Conservation (phyloP, 2,329 filamentous ascomycete species). For the Xylaria arbuscula region DNA sequence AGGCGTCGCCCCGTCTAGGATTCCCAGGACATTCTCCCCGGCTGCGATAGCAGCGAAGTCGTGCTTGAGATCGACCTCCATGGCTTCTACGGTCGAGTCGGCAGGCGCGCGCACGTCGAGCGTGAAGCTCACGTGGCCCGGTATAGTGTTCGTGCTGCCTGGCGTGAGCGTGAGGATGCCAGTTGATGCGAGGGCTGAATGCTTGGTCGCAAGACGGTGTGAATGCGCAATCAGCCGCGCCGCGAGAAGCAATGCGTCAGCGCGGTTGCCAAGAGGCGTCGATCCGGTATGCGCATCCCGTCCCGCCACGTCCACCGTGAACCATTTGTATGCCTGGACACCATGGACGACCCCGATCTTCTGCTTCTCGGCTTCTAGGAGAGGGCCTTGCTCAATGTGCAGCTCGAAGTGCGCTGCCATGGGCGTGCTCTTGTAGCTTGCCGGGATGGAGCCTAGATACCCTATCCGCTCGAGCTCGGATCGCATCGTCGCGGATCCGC, state of each 20-base stretch:
- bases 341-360: conserved; percentile 77
- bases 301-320: conserved; percentile 72
- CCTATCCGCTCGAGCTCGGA: conserved; percentile 77
- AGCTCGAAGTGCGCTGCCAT: conserved; percentile 85
- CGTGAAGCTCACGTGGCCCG: conserved; percentile 73
- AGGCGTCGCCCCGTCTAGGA: conserved; percentile 51
- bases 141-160: conserved; percentile 79
- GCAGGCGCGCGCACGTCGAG: conserved; percentile 72
- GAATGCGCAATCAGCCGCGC: conserved; percentile 74
- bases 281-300: conserved; percentile 80
- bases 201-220: conserved; percentile 69
- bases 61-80: conserved; percentile 65
- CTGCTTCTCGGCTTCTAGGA: conserved; percentile 72
- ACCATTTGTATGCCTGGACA: conserved; percentile 81
- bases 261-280: conserved; percentile 73
- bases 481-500: conserved; percentile 71
- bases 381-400: conserved; percentile 86
- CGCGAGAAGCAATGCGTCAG: conserved; percentile 75
- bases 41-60: conserved; percentile 71
- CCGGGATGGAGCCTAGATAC: conserved; percentile 70
- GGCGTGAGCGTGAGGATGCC: conserved; percentile 75
- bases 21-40: conserved; percentile 63
- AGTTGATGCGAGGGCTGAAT: conserved; percentile 73
- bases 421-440: conserved; percentile 68
- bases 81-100: conserved; percentile 65